phyloP scores from a whole-genome alignment of 257 asterid genomes.

The Eustoma russellianum region DNA sequence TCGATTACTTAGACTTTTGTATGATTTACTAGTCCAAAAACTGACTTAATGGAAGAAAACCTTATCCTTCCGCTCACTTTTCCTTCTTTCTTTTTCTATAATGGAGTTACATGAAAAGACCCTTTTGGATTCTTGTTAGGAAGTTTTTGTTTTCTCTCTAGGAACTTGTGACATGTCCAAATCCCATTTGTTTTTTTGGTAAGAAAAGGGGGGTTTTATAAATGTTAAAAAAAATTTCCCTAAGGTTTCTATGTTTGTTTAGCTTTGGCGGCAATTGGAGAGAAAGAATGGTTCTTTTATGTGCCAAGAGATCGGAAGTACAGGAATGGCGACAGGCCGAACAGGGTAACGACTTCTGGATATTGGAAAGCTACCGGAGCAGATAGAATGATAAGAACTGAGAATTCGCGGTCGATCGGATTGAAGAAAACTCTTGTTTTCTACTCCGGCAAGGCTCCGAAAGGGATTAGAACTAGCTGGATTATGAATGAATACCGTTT shows the following conservation, averaged over 20 bases:
- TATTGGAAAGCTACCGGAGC: conserved; percentile 99
- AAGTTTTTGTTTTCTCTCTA: too few relatives aligned
- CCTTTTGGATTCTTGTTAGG: too few relatives aligned
- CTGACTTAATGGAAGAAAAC: too few relatives aligned
- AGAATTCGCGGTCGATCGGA: conserved; percentile 59
- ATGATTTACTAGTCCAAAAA: too few relatives aligned
- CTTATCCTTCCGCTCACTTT: too few relatives aligned
- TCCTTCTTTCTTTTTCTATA: too few relatives aligned
- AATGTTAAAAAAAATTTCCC: too few relatives aligned
- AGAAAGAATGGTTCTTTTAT: conserved; percentile 95
- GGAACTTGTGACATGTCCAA: too few relatives aligned
- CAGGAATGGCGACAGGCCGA: conserved; percentile 90
- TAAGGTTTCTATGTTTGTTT: background rate
- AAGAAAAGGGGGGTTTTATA: too few relatives aligned
- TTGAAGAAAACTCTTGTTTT: conserved; percentile 96
- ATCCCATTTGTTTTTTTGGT: too few relatives aligned
- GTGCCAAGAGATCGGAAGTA: conserved; percentile 93
- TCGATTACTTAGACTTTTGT: too few relatives aligned
- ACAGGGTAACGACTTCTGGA: conserved; percentile 93
- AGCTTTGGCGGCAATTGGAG: conserved; percentile 98
- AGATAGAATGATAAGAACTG: conserved; percentile 73
- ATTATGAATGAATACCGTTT: conserved; percentile 92
- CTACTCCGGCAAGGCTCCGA: conserved; percentile 98
- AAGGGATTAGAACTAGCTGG: conserved; percentile 88
- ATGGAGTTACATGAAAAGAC: too few relatives aligned